Evolutionary conservation across 345 rosid genomes (phyloP), one percentile per base, ranked within the genome.

Genomic region (Euphorbia pulcherrima): DNA sequence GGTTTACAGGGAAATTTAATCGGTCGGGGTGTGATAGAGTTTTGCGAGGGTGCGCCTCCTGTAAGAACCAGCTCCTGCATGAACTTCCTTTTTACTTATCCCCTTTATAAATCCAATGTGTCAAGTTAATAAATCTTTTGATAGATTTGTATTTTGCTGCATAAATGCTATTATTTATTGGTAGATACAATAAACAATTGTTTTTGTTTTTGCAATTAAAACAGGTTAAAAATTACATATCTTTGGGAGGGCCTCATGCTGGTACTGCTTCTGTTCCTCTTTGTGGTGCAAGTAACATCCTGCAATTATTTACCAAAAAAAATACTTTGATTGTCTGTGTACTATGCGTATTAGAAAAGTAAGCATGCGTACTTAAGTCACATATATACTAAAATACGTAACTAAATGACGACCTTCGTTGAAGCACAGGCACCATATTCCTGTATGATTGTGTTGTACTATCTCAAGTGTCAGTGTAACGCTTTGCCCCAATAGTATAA

Each of bases 211-310:
- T 60, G 35, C 74, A 52, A 68, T 37, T 53, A 70, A 63, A 69
- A 79, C 85, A 89, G 96, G 92, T 94, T 29, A 79, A 77, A 75
- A 94, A 90, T 78, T 90, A 81, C 67, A 72, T 94, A 73, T 90
- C 99, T 27, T 77, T 94, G 60, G 99, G 80, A 56, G 99, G 98
- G 68, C 99, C 97, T 68, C 96, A 94, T 80, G 97, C 99, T 76
- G 99, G 99, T 18, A 82, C 92, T 53, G 95, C 99, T 69, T 89
- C 97, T 70, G 91, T 93, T 70, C 97, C 99, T 83, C 80, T 86
- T 61, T 93, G 97, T 70, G 96, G 93, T 72, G 99, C 89, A 84
- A 85, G 95, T 83, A 48, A 56, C 50, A 33, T 33, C 37, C 4
- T 26, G 37, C 23, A 33, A 33, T 2, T 33, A 33, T 3, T 33